Evolutionary conservation across 2,329 filamentous ascomycete genomes (phyloP).

Genomic region (Microcyclospora tardicrescens): DNA sequence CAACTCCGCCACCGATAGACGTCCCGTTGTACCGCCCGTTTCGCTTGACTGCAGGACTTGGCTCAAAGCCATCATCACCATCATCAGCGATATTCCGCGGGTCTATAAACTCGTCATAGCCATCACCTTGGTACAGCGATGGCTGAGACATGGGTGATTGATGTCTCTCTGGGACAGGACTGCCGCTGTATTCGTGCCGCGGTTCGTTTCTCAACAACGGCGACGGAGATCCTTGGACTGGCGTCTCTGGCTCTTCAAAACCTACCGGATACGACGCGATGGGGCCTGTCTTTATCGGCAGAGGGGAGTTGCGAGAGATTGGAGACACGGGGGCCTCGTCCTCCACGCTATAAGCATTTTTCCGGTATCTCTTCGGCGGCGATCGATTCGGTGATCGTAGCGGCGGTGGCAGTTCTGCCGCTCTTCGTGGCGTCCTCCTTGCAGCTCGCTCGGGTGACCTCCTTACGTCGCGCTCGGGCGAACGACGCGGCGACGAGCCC

Average conservation of each 20-base stretch:
- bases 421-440: background rate
- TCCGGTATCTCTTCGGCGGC: background rate
- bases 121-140: conserved; percentile 15
- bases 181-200: background rate
- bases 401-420: conserved; percentile 2
- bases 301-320: background rate
- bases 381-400: background rate
- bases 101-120: conserved; percentile 40
- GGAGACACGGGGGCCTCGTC: background rate
- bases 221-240: background rate
- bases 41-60: conserved; percentile 26
- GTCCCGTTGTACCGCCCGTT: conserved; percentile 25
- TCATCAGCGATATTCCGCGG: conserved; percentile 75
- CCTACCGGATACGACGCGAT: background rate
- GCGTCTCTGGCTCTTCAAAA: too few species aligned
- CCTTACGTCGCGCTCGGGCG: background rate
- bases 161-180: background rate
- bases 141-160: conserved; percentile 6
- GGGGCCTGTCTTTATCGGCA: background rate
- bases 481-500: too few species aligned
- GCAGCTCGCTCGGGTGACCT: background rate
- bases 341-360: too few species aligned
- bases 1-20: conserved; percentile 26
- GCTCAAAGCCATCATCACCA: conserved; percentile 65
- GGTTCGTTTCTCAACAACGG: background rate